Conservation (phyloP, 345 rosid genomes). For the Camelina hispida region DNA sequence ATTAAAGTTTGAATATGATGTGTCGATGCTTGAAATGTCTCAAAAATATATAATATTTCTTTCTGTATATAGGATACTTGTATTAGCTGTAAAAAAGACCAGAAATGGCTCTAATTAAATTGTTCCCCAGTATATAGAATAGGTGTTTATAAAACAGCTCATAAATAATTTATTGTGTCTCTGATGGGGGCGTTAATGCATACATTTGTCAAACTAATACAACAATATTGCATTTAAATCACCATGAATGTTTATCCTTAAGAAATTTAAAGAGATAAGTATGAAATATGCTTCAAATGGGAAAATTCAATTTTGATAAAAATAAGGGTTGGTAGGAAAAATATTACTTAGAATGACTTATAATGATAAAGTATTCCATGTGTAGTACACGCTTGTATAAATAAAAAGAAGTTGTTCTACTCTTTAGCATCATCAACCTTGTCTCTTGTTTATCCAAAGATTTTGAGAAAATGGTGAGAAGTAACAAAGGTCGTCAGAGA, state of each 20-base stretch:
- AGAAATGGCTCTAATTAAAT: background rate
- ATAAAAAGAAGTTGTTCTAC: background rate
- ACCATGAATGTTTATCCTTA: background rate
- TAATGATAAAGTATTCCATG: background rate
- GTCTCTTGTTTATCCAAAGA: fast-evolving
- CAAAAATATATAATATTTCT: background rate
- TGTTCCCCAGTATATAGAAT: background rate
- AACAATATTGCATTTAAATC: background rate
- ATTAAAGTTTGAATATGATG: too few relatives aligned
- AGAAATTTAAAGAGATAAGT: background rate
- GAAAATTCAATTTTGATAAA: background rate
- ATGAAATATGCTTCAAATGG: background rate
- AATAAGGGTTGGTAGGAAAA: background rate
- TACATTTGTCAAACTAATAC: background rate
- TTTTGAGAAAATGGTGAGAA: constrained; percentile 36
- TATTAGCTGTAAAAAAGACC: background rate
- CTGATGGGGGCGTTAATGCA: background rate
- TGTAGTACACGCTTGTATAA: background rate
- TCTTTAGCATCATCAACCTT: background rate
- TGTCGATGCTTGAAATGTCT: background rate
- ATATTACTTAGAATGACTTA: background rate
- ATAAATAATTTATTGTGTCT: background rate
- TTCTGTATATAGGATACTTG: background rate
- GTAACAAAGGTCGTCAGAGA: constrained; percentile 15
- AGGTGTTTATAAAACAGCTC: background rate